Evolutionary conservation across 1,284 basidiomycete genomes (phyloP), one percentile per base, ranked within the genome.

Genomic region (Trametes versicolor): DNA sequence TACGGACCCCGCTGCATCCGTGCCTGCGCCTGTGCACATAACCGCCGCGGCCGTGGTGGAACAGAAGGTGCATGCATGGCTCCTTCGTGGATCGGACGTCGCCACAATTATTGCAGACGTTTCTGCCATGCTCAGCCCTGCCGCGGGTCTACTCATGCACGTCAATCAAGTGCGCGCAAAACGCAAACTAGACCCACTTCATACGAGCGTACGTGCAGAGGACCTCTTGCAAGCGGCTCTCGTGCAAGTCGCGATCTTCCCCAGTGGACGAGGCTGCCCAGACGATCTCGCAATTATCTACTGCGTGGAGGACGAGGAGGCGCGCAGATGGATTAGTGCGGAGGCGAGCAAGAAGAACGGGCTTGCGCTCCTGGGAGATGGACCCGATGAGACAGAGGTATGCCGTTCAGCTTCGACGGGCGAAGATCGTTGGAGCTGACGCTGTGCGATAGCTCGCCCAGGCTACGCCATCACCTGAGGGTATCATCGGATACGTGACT

Each of bases 401-500:
- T 43, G 78, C 74, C n/a, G 23, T 25, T 34, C 4, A 29, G 53
- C 36, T 29, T 29, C 8, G 37, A n/a, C 43, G 21, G 29, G 58
- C 49, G 55, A 7, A 7, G 6, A 17, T 15, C 4, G 27, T 13
- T n/a, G 1, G 15, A 23, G 9, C 27, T 13, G 27, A 49, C 25
- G 10, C 64, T 66, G 36, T 61, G 49, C 58, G 10, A 37, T 63
- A 91, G 87, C 76, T 87, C 4, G 83, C 82, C 10, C 79, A 83
- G 61, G 69, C 74, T 12, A 71, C 76, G 13, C 78, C 85, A 12
- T 71, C 78, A 3, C 70, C 80, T 45, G 77, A 79, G 0, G 72
- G 78, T 0, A 81, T 93, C 23, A 86, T 96, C 54, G 95, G 95
- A 0, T 94, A 92, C 71, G 83, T 95, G 6, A 92, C 93, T 0